Percentiles rank a stretch among this genome's conserved stretches.
These are phyloP conservation scores for Botrytis cinerea DNA, from an alignment of 2,329 filamentous ascomycete species.

Conservation along the genomic window DNA sequence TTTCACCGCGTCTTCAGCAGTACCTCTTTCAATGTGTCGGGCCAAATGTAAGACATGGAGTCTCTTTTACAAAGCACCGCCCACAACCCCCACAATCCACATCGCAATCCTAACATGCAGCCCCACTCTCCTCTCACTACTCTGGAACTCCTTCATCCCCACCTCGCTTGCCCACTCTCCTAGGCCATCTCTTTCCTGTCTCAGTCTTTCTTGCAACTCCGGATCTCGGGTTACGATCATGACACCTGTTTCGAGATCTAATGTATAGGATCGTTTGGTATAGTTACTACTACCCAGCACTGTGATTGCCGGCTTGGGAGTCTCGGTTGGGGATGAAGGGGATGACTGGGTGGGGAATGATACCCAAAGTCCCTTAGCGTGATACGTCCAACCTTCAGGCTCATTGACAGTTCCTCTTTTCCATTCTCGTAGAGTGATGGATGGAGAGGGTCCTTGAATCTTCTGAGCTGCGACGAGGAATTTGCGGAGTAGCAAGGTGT, in stretches of 20 bases:
- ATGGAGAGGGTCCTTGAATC: background rate
- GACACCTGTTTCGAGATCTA: conserved; percentile 88
- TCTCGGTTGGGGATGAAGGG: background rate
- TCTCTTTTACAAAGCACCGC: conserved; percentile 71
- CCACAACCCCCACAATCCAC: conserved; percentile 87
- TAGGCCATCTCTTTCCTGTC: conserved; percentile 77
- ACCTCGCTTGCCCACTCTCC: conserved; percentile 71
- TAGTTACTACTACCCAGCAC: conserved; percentile 94
- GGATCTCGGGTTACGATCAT: conserved; percentile 80
- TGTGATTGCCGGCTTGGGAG: conserved; percentile 19
- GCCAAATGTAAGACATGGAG: background rate
- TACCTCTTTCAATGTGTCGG: background rate
- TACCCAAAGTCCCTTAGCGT: conserved; percentile 94
- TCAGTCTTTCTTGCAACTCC: conserved; percentile 69
- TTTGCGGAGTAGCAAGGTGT: conserved; percentile 80
- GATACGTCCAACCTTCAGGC: conserved; percentile 91
- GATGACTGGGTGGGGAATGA: conserved; percentile 51
- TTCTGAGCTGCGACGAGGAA: conserved; percentile 62
- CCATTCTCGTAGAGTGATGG: conserved; percentile 83
- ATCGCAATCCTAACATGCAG: conserved; percentile 85
- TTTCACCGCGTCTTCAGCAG: background rate
- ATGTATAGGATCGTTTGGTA: conserved; percentile 86
- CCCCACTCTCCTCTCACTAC: conserved; percentile 78
- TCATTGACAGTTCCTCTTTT: conserved; percentile 76
- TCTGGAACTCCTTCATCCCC: conserved; percentile 76